A percentile compares a stretch with the other conserved stretches of the same genome.
phyloP scores from a whole-genome alignment of 768 basidiomycete genomes.

The Rhizopogon rudus region DNA sequence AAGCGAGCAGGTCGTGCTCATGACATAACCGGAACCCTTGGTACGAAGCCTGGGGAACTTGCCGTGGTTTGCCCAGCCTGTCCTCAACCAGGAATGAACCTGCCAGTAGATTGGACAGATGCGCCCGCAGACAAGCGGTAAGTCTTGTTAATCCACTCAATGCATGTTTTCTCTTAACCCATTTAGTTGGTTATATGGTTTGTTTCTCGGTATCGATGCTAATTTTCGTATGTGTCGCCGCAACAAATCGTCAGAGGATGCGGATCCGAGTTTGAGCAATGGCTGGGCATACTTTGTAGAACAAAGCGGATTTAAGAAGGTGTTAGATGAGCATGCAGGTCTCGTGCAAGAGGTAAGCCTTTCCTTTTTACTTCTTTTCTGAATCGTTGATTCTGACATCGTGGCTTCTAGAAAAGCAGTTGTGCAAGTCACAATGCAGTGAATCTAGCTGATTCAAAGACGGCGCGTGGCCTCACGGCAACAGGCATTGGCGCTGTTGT shows the following conservation, averaged over 20 bases:
- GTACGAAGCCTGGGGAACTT: background rate
- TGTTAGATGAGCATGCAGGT: constrained; percentile 6
- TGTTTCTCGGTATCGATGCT: constrained; percentile 21
- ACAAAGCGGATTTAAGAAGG: constrained; percentile 11
- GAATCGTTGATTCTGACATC: too few species aligned
- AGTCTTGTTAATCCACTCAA: background rate
- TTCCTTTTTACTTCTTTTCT: background rate
- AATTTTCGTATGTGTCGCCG: constrained; percentile 21
- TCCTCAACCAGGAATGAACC: constrained; percentile 6
- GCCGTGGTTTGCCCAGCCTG: constrained; percentile 3
- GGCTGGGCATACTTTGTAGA: constrained; percentile 25
- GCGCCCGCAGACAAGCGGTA: background rate
- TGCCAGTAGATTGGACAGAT: constrained; percentile 1
- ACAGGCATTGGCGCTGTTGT: too few species aligned
- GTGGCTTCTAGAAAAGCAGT: constrained; percentile 7
- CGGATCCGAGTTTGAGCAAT: constrained; percentile 15
- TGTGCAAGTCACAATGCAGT: constrained; percentile 10
- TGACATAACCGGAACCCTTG: background rate
- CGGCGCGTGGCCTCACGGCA: too few species aligned
- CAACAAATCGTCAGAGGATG: constrained; percentile 7
- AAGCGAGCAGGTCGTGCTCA: background rate
- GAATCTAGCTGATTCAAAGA: background rate
- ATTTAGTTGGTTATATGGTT: constrained; percentile 11
- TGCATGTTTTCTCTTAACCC: background rate
- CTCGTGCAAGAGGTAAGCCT: constrained; percentile 15